Percentiles rank a stretch among this genome's conserved stretches.
Evolutionary conservation across 179 eudicot species (phyloP).

Genomic region (Carnegiea gigantea): DNA sequence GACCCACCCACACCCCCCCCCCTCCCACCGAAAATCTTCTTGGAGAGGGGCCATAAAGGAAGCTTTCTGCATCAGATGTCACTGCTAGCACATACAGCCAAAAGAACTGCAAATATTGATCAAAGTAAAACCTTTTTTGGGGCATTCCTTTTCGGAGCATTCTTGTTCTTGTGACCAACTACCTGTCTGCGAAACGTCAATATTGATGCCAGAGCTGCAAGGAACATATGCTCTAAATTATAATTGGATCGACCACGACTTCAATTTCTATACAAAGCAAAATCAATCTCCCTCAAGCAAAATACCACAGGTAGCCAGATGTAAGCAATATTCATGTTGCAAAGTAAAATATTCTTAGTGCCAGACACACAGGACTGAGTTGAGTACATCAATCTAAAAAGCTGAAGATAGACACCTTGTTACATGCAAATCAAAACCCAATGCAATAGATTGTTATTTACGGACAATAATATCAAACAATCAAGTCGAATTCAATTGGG

Average conservation of each 20-base stretch:
- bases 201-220: constrained; percentile 41
- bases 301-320: not conserved
- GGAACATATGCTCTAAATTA: not conserved
- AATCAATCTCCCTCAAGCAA: not conserved
- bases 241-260: not conserved
- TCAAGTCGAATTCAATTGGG: not conserved
- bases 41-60: no score
- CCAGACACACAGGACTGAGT: not conserved
- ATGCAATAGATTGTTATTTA: no score
- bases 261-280: not conserved
- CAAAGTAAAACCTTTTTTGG: constrained; percentile 33
- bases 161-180: constrained; percentile 30
- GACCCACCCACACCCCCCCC: no score
- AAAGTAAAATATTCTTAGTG: not conserved
- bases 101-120: not conserved
- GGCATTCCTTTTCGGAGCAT: constrained; percentile 27
- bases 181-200: constrained; percentile 39
- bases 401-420: not conserved
- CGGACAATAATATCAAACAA: not conserved
- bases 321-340: not conserved
- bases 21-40: no score
- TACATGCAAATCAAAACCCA: not conserved
- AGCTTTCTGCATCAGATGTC: not conserved
- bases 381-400: not conserved
- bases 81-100: not conserved